Evolutionary conservation across 192 early-diverging fungal species (phyloP).

Genomic region (Coemansia sp.): DNA sequence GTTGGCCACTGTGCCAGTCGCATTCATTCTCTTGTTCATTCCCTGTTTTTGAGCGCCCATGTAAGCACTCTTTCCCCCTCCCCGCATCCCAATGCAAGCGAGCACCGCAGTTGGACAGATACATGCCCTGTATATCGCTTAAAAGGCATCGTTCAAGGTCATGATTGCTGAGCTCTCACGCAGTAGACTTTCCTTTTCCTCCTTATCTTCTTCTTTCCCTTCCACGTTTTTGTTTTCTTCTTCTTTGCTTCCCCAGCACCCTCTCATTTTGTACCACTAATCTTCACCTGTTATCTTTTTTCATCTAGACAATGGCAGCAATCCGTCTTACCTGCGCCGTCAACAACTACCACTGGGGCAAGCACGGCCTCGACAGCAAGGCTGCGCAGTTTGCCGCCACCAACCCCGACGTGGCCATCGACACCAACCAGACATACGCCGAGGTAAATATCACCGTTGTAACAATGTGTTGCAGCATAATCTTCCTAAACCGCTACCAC

Average conservation of each 20-base stretch:
- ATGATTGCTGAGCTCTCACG: not conserved
- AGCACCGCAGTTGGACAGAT: no score
- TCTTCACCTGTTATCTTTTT: not conserved
- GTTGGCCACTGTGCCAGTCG: no score
- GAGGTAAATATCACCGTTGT: conserved; percentile 60
- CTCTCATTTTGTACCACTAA: not conserved
- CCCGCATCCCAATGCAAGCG: not conserved
- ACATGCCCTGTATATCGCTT: not conserved
- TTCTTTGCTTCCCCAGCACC: not conserved
- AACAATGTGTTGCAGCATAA: no score
- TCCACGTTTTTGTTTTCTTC: not conserved
- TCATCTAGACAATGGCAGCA: conserved; percentile 8
- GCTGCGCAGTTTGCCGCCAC: conserved; percentile 80
- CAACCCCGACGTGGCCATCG: conserved; percentile 56
- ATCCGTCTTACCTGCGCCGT: conserved; percentile 66
- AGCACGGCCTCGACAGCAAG: conserved; percentile 73
- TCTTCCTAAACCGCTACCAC: no score
- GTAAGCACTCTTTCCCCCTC: not conserved
- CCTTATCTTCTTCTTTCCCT: not conserved
- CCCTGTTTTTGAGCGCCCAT: no score
- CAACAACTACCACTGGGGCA: conserved; percentile 98
- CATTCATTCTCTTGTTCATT: no score
- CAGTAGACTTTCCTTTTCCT: not conserved
- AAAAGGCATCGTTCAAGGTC: not conserved
- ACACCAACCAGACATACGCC: conserved; percentile 75